These are phyloP conservation scores for Lactarius sanguifluus DNA, from an alignment of 768 basidiomycete species.

Conservation along the genomic window DNA sequence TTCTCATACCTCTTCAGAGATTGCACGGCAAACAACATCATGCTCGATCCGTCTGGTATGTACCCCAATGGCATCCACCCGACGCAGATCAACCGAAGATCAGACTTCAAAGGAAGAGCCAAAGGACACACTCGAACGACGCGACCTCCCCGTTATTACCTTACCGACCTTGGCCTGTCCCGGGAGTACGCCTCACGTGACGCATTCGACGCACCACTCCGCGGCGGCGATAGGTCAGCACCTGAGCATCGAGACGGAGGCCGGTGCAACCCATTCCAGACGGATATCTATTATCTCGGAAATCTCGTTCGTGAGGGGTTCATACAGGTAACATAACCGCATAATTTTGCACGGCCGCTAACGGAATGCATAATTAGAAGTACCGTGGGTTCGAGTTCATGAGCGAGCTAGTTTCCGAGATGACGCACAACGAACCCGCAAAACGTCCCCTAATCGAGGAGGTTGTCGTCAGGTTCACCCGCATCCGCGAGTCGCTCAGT, in stretches of 20 bases:
- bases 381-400: conserved; percentile 24
- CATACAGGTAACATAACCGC: conserved; percentile 21
- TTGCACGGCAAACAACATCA: conserved; percentile 23
- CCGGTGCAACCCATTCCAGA: conserved; percentile 32
- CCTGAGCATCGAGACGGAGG: conserved; percentile 31
- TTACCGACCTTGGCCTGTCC: conserved; percentile 37
- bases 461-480: conserved; percentile 38
- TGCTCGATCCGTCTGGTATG: conserved; percentile 23
- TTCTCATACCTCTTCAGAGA: conserved; percentile 9
- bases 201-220: conserved; percentile 28
- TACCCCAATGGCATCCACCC: conserved; percentile 24
- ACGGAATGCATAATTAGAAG: conserved; percentile 8
- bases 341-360: neutral
- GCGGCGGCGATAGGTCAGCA: conserved; percentile 32
- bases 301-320: conserved; percentile 30
- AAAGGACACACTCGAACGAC: conserved; percentile 32
- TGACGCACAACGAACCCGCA: conserved; percentile 39
- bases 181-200: conserved; percentile 26
- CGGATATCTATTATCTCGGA: conserved; percentile 34
- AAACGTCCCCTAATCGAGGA: conserved; percentile 41
- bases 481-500: conserved; percentile 33
- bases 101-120: conserved; percentile 17
- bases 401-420: conserved; percentile 33
- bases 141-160: conserved; percentile 33
- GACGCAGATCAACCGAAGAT: neutral